Conservation (phyloP, 2,329 filamentous ascomycete species). For the Pseudocercospora musae region DNA sequence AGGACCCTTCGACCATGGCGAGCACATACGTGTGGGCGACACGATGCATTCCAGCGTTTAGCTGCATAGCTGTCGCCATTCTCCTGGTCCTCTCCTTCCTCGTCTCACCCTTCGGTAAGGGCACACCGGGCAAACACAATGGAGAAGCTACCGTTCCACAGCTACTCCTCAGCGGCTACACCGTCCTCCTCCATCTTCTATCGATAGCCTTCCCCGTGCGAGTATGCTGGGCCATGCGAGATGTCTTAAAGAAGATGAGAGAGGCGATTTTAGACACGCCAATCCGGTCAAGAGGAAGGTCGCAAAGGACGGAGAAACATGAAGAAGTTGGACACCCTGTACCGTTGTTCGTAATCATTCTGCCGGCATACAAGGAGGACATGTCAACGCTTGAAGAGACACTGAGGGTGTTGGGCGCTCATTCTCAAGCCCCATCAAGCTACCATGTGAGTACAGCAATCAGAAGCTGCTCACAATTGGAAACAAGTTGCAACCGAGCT, state of each 20-base stretch:
- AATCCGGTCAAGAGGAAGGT: constrained; percentile 18
- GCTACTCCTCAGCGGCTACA: constrained; percentile 49
- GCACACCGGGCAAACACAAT: constrained; percentile 24
- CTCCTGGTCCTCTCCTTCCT: constrained; percentile 31
- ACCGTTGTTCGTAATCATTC: constrained; percentile 61
- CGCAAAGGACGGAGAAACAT: constrained; percentile 22
- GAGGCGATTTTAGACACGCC: constrained; percentile 21
- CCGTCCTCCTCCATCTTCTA: constrained; percentile 61
- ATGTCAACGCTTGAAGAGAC: constrained; percentile 66
- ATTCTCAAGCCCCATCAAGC: constrained; percentile 59
- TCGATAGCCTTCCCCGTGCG: constrained; percentile 63
- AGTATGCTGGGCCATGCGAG: constrained; percentile 60
- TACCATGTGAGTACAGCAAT: constrained; percentile 64
- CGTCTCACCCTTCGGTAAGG: constrained; percentile 28
- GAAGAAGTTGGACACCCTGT: constrained; percentile 13
- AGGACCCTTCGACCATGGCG: constrained; percentile 15
- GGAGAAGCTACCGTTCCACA: constrained; percentile 30
- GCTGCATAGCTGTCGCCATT: constrained; percentile 22
- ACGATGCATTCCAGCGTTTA: constrained; percentile 31
- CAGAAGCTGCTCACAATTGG: not conserved
- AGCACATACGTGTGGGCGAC: constrained; percentile 28
- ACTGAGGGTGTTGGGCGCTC: constrained; percentile 64
- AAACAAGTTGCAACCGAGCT: not conserved
- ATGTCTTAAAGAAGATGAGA: constrained; percentile 46
- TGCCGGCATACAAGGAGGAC: constrained; percentile 74